These are phyloP conservation scores for Melanogaster broomeanus DNA, from an alignment of 768 basidiomycete genomes.

Conservation along the genomic window DNA sequence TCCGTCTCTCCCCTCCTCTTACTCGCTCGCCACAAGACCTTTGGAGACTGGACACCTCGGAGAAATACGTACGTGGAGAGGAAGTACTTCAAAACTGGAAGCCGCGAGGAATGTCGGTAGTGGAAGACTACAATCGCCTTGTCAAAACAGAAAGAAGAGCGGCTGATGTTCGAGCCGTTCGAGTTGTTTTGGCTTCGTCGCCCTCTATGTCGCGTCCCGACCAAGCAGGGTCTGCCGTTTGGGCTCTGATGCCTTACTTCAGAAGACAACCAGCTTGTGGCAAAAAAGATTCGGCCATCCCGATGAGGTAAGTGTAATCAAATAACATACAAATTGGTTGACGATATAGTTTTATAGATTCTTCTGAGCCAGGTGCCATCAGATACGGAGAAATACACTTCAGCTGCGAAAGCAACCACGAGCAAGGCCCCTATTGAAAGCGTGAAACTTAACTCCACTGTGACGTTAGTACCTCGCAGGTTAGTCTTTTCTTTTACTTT, in stretches of 20 bases:
- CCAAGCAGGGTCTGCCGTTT: slow-evolving; percentile 52
- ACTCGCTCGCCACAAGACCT: slow-evolving; percentile 87
- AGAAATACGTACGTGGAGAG: slow-evolving; percentile 94
- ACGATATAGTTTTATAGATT: slow-evolving; percentile 54
- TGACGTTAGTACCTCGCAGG: slow-evolving; percentile 75
- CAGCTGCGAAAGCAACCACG: slow-evolving; percentile 21
- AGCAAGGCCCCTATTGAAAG: slow-evolving; percentile 47
- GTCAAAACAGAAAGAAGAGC: slow-evolving; percentile 69
- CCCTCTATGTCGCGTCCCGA: slow-evolving; percentile 45
- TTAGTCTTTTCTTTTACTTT: slow-evolving; percentile 34
- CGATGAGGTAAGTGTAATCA: slow-evolving; percentile 58
- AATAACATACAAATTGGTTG: slow-evolving; percentile 3
- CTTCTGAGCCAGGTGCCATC: slow-evolving; percentile 70
- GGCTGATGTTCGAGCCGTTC: slow-evolving; percentile 89
- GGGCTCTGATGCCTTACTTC: slow-evolving; percentile 67
- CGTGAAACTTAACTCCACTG: slow-evolving; percentile 69
- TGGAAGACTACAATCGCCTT: slow-evolving; percentile 83
- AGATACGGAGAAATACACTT: slow-evolving; percentile 46
- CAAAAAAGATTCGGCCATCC: slow-evolving; percentile 76
- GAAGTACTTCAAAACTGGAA: slow-evolving; percentile 83
- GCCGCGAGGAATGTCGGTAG: slow-evolving; percentile 83
- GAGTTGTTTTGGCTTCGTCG: slow-evolving; percentile 67
- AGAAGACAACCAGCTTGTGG: slow-evolving; percentile 78
- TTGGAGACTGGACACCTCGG: slow-evolving; percentile 93
- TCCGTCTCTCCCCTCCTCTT: slow-evolving; percentile 79